Percentiles rank a stretch among this genome's conserved stretches.
phyloP scores from a whole-genome alignment of 2,329 filamentous ascomycete species.

The Ophidiomyces ophidiicola region DNA sequence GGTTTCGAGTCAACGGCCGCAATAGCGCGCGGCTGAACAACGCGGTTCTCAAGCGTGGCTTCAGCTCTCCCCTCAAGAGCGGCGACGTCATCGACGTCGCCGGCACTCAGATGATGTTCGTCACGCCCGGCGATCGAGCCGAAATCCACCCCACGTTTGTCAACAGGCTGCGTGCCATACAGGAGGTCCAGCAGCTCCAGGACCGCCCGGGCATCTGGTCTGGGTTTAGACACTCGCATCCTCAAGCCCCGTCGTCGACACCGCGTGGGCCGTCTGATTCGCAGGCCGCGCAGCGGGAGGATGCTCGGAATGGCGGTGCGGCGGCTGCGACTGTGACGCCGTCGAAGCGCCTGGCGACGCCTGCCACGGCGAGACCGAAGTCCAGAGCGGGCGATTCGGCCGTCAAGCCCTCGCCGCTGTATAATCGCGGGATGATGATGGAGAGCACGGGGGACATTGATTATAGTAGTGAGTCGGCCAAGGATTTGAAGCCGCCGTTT shows the following conservation, averaged over 20 bases:
- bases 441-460: constrained; percentile 43
- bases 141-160: constrained; percentile 58
- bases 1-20: constrained; percentile 73
- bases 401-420: constrained; percentile 36
- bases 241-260: constrained; percentile 13
- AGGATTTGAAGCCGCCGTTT: constrained; percentile 86
- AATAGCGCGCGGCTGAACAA: constrained; percentile 85
- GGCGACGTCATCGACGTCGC: constrained; percentile 87
- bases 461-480: constrained; percentile 64
- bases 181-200: constrained; percentile 23
- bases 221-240: constrained; percentile 29
- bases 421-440: constrained; percentile 42
- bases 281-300: background rate
- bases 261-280: constrained; percentile 7
- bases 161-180: constrained; percentile 48
- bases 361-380: constrained; percentile 15
- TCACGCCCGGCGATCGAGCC: constrained; percentile 66
- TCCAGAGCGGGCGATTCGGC: constrained; percentile 14
- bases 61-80: constrained; percentile 57
- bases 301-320: constrained; percentile 6
- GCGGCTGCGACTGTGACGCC: constrained; percentile 23
- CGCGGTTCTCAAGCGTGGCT: constrained; percentile 52
- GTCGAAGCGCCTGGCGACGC: constrained; percentile 30
- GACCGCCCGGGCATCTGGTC: constrained; percentile 31
- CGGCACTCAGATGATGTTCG: constrained; percentile 96